Evolutionary conservation across 2,329 filamentous ascomycete genomes (phyloP).

Genomic region (Teratosphaeria zuluensis): DNA sequence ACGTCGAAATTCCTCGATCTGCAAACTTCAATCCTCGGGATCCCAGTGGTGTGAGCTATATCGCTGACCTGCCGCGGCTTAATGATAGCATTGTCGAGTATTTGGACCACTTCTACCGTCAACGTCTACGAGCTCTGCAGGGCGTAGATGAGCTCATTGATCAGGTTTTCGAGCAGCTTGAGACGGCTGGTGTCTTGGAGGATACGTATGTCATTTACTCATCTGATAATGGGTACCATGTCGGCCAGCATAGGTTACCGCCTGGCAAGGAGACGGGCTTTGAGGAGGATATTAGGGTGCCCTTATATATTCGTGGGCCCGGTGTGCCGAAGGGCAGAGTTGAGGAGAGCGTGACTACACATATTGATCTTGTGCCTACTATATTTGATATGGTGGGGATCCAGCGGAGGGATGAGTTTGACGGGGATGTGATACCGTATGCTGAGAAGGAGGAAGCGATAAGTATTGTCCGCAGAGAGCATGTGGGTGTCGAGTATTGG

Average conservation of each 20-base stretch:
- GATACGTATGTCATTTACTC: constrained; percentile 37
- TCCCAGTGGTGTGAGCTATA: constrained; percentile 39
- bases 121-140: constrained; percentile 41
- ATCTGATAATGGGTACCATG: constrained; percentile 31
- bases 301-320: constrained; percentile 30
- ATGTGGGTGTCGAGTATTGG: constrained; percentile 35
- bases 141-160: constrained; percentile 48
- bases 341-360: constrained; percentile 27
- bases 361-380: constrained; percentile 32
- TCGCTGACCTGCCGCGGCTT: constrained; percentile 33
- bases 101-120: constrained; percentile 44
- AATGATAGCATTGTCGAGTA: constrained; percentile 40
- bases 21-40: constrained; percentile 54
- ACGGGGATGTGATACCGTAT: constrained; percentile 28
- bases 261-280: constrained; percentile 31
- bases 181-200: constrained; percentile 34
- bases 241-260: constrained; percentile 29
- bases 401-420: constrained; percentile 24
- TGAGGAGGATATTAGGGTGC: constrained; percentile 33
- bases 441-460: constrained; percentile 6
- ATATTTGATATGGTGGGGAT: constrained; percentile 26
- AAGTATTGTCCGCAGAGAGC: constrained; percentile 17
- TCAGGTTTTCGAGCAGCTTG: constrained; percentile 32
- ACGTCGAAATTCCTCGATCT: constrained; percentile 51
- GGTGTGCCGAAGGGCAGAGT: constrained; percentile 21